Conservation (phyloP, 164 flowering plant genomes). For the Nymphaea thermarum region DNA sequence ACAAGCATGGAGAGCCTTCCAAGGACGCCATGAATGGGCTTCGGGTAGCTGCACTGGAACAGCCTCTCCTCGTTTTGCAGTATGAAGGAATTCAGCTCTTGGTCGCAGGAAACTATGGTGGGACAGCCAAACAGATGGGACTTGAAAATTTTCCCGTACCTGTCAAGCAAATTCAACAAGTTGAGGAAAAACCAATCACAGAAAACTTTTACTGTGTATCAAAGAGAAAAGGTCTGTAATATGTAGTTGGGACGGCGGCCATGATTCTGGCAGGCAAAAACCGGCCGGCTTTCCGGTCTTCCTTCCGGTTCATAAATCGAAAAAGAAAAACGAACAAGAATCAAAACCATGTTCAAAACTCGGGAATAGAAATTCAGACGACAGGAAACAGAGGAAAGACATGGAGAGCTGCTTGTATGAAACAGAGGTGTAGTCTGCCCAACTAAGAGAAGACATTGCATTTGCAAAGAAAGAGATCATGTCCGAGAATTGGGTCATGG, state of each 20-base stretch:
- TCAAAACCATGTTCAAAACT: neutral
- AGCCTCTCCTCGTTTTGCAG: conserved; percentile 76
- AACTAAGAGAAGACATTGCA: neutral
- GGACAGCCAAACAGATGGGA: conserved; percentile 60
- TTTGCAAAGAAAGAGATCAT: neutral
- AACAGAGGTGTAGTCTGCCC: neutral
- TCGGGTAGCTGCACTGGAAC: conserved; percentile 57
- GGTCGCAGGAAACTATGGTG: conserved; percentile 74
- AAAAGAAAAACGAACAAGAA: neutral
- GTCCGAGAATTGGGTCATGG: neutral
- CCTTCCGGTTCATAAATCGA: neutral
- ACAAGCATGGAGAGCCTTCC: conserved; percentile 48
- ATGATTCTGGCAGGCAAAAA: no score
- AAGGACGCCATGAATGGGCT: conserved; percentile 55
- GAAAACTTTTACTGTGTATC: neutral
- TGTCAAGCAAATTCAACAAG: conserved; percentile 7
- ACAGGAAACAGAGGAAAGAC: neutral
- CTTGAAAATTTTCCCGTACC: conserved; percentile 69
- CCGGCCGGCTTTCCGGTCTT: no score
- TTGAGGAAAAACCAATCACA: neutral
- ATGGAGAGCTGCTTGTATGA: neutral
- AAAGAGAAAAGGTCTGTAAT: neutral
- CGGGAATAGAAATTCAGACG: neutral
- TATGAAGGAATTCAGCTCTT: conserved; percentile 52
- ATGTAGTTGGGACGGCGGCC: no score